Evolutionary conservation across 176 grass and related monocot species (phyloP), one percentile per base, ranked within the genome.

Genomic region (Urochloa ruziziensis): DNA sequence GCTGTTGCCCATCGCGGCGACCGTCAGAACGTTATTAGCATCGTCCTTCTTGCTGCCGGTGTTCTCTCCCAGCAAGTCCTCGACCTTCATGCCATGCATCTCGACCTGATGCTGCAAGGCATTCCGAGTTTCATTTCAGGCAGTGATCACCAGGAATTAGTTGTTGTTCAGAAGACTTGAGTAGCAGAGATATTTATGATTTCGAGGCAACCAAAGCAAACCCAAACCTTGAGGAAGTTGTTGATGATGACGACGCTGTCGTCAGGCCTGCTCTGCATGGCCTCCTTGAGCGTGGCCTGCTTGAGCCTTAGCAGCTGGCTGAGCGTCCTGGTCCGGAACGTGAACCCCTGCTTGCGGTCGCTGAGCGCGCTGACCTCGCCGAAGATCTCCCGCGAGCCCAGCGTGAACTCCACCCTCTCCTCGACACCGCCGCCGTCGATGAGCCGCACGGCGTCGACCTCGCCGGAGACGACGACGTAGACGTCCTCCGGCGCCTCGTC

Each of bases 141-240:
- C 52, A 35, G 42, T 13, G 27, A 73, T 19, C 67, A 75, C 9
- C 29, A 12, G n/a, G n/a, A n/a, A n/a, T n/a, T n/a, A n/a, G n/a
- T n/a, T n/a, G n/a, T n/a, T n/a, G n/a, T n/a, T n/a, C n/a, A n/a
- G n/a, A n/a, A n/a, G n/a, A n/a, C n/a, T n/a, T n/a, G n/a, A n/a
- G n/a, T n/a, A n/a, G 16, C 35, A 59, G 34, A 36, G 10, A 59
- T 10, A 6, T 39, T n/a, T n/a, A n/a, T n/a, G n/a, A n/a, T n/a
- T n/a, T n/a, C n/a, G n/a, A n/a, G n/a, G n/a, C n/a, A n/a, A n/a
- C n/a, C n/a, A n/a, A n/a, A n/a, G n/a, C n/a, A n/a, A n/a, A n/a
- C n/a, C n/a, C n/a, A n/a, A n/a, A 95, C 96, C 91, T 90, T 96
- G 32, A 98, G 83, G 69, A 95, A 96, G 89, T 96, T 94, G 68